Base-by-base conservation (phyloP, 495 filamentous ascomycete genomes). In the Penicillium cataractarum region DNA sequence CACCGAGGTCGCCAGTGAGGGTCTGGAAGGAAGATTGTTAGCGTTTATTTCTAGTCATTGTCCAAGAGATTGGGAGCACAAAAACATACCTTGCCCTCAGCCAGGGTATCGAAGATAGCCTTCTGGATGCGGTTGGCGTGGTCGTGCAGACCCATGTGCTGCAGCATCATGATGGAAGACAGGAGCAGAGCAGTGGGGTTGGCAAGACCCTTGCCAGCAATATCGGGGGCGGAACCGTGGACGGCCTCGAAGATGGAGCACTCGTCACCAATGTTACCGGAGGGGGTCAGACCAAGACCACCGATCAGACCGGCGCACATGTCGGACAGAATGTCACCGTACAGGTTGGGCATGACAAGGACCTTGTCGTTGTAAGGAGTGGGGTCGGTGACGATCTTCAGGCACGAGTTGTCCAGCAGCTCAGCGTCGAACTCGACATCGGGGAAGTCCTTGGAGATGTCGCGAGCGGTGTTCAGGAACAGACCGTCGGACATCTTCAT, bases 401-500 rank as follows among this genome's bases (percentile, higher is more conserved):
- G 80, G 86, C 96, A 99, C 62, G 94, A 92, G 84, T 99, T 99
- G 86, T 99, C 95, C 65, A 99, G 87, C 63, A 99, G 84, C 83
- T 98, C 96, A 66, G 91, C 90, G 70, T 98, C 93, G 78, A 98
- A 98, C 76, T 97, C 88, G 69, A 98, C 86, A 55, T 89, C 82
- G 62, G 96, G 93, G 87, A 91, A 98, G 67, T 97, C 92, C 87
- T 97, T 93, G 76, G 91, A 80, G 72, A 99, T 83, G 27, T 92
- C 83, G 33, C 87, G 81, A 68, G 92, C 96, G 56, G 86, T 89
- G 77, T 85, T 89, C 61, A 98, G 84, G 89, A 99, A 99, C 53
- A 99, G 90, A 80, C 95, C 95, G 79, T 99, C 95, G 78, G 86
- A 90, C 96, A 98, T 98, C 89, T 99, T 99, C 95, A 98, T 98